Percentiles rank a stretch among this genome's conserved stretches.
phyloP scores from a whole-genome alignment of 345 rosid species.

The Raphanus raphanistrum region DNA sequence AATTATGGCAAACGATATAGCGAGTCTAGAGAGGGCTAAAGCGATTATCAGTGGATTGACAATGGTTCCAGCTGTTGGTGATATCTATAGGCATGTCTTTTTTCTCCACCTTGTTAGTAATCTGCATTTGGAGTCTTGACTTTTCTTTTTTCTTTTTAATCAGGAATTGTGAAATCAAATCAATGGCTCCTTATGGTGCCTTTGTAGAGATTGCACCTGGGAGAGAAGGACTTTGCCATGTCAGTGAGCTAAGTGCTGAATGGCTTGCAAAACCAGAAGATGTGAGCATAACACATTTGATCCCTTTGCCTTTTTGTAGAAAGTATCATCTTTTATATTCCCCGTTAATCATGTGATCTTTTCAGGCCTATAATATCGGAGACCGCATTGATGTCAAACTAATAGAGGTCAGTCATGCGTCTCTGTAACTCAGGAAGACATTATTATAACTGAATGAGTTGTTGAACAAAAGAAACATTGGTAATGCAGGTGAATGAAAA shows the following conservation, averaged over 20 bases:
- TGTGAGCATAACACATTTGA: constrained; percentile 48
- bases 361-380: constrained; percentile 84
- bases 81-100: constrained; percentile 63
- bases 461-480: constrained; percentile 25
- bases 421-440: constrained; percentile 5
- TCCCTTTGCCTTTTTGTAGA: not conserved
- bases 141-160: not conserved
- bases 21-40: constrained; percentile 81
- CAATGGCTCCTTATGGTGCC: constrained; percentile 86
- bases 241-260: constrained; percentile 82
- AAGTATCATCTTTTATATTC: not conserved
- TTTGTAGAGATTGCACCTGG: constrained; percentile 98
- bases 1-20: constrained; percentile 77
- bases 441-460: constrained; percentile 9
- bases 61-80: constrained; percentile 88
- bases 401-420: constrained; percentile 63
- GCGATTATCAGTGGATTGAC: constrained; percentile 73
- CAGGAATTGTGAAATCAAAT: constrained; percentile 93
- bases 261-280: constrained; percentile 98
- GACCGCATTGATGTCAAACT: constrained; percentile 92
- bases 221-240: constrained; percentile 98
- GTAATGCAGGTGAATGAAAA: constrained; percentile 78
- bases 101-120: not conserved
- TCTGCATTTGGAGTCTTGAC: constrained; percentile 24
- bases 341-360: not conserved